A percentile compares a stretch with the other conserved stretches of the same genome.
Evolutionary conservation across 177 flowering plant genomes (phyloP).

Genomic region (Vitis hybrid): DNA sequence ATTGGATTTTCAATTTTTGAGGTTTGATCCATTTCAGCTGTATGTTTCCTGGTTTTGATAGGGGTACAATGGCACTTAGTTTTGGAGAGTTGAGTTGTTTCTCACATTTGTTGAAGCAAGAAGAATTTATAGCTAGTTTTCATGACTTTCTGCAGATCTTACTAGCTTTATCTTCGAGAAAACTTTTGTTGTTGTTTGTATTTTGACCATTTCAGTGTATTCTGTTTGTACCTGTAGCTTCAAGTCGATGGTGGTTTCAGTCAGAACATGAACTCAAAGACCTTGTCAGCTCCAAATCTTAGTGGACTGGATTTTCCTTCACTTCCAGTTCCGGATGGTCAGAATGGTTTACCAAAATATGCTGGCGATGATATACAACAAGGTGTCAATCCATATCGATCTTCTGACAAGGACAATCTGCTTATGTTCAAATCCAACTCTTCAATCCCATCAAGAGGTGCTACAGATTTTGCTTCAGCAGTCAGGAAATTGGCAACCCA

Average conservation of each 20-base stretch:
- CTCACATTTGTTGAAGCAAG: neutral
- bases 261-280: constrained; percentile 63
- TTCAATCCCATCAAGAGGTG: constrained; percentile 53
- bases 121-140: neutral
- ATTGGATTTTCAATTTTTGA: neutral
- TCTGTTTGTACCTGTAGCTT: constrained; percentile 58
- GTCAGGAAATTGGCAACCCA: constrained; percentile 80
- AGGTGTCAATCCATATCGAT: constrained; percentile 44
- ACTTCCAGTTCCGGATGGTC: constrained; percentile 52
- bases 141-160: neutral
- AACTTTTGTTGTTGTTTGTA: neutral
- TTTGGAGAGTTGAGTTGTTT: neutral
- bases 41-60: neutral
- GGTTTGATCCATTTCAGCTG: neutral
- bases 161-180: neutral
- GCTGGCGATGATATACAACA: constrained; percentile 60
- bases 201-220: neutral
- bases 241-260: constrained; percentile 79
- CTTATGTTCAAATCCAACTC: constrained; percentile 60
- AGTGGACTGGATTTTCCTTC: constrained; percentile 82
- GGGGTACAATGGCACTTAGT: neutral
- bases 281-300: constrained; percentile 77
- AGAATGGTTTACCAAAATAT: constrained; percentile 47
- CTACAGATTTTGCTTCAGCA: constrained; percentile 87
- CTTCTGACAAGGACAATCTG: constrained; percentile 59